Base-by-base conservation (phyloP, 2,329 filamentous ascomycete species). In the Scytalidium lignicola region DNA sequence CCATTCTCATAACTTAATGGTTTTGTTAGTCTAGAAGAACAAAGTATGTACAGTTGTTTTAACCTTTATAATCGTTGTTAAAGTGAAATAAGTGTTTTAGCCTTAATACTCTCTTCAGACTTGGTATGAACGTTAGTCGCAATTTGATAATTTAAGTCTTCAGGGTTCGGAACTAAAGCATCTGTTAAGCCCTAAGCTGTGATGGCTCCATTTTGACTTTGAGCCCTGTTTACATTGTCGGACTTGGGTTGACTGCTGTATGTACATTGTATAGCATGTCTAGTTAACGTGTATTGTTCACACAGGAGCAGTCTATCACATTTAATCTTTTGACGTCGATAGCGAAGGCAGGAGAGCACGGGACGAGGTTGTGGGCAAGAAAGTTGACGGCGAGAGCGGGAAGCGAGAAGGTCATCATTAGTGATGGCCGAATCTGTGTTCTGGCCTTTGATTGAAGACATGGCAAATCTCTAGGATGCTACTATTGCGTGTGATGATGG, bases 301-400 rank as follows among this genome's bases (percentile, higher is more conserved):
- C 82, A 85, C 5, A 80, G 81, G 51, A 74, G 69, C 28, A 69
- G 67, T 54, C 78, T 74, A 58, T 80, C 73, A 64, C 81, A 85
- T 55, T 78, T 82, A 41, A 83, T 70, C 60, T 84, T 85, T 53
- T 80, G 75, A 53, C 79, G 75, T 51, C 83, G 79, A 57, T 83
- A 87, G n/a, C 74, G 71, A 4, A 80, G 70, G 59, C 83, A 86
- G 29, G 70, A 74, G 43, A 75, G 62, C n/a, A 60, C 46, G 48
- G 58, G 26, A 48, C 62, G 41, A 50, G 62, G 32, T 45, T 59
- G n/a, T n/a, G n/a, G n/a, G n/a, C n/a, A 15, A 37, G 32, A 37
- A 26, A 26, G 23, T 6, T 6, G 23, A 26, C 23, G 23, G 10
- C 10, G 10, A 26, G 23, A 26, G 23, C 23, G 23, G 6, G 23